A percentile compares a stretch with the other conserved stretches of the same genome.
Evolutionary conservation across 805 yeast species (phyloP).

Genomic region (Yarrowia deformans): DNA sequence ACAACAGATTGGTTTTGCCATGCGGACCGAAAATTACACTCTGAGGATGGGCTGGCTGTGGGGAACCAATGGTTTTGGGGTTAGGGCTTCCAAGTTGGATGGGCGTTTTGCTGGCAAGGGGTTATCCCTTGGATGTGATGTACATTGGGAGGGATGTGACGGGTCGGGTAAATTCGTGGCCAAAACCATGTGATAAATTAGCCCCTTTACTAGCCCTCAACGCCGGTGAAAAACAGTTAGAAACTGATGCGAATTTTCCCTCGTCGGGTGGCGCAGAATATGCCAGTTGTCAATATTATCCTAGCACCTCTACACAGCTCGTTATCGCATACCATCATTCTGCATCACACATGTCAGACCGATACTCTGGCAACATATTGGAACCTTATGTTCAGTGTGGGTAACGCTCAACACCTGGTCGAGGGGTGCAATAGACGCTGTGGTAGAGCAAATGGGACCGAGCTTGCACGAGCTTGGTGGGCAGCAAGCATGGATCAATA

Average conservation of each 20-base stretch:
- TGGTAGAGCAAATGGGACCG: background rate
- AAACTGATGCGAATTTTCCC: background rate
- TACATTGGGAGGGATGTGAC: conserved; percentile 35
- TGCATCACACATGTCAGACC: conserved; percentile 18
- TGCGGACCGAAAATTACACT: conserved; percentile 39
- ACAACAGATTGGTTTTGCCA: conserved; percentile 37
- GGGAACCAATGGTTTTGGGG: conserved; percentile 38
- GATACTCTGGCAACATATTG: conserved; percentile 39
- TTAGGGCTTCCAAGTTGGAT: conserved; percentile 24
- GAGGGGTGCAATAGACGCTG: background rate
- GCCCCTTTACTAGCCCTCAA: background rate
- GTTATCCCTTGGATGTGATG: conserved; percentile 34
- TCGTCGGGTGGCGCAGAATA: background rate
- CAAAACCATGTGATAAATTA: conserved; percentile 9
- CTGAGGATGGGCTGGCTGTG: conserved; percentile 38
- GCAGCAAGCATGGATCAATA: background rate
- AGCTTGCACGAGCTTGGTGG: background rate
- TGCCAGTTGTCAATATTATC: background rate
- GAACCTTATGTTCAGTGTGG: background rate
- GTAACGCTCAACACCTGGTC: background rate
- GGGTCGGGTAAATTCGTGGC: conserved; percentile 16
- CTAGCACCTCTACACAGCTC: background rate
- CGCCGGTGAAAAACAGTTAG: background rate
- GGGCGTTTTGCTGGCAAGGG: conserved; percentile 32
- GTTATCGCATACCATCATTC: conserved; percentile 23